These are phyloP conservation scores for Rhizopus delemar DNA, from an alignment of 371 early-diverging fungal genomes.

Conservation along the genomic window DNA sequence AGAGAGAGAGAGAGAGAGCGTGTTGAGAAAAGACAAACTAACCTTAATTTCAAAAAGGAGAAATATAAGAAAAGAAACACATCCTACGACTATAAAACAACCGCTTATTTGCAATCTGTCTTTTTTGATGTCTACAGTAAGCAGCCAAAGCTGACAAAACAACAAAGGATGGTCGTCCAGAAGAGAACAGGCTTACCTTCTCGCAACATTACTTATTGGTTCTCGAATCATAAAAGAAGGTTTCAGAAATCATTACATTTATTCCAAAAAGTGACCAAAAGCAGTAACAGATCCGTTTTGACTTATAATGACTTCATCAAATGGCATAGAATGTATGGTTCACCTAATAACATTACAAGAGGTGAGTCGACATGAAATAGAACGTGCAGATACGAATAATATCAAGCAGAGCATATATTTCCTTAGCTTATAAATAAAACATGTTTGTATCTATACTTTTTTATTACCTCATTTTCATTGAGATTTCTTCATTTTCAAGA, in stretches of 20 bases:
- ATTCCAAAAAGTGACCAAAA: conserved; percentile 12
- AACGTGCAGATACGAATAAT: too few relatives aligned
- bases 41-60: too few relatives aligned
- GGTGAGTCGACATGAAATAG: too few relatives aligned
- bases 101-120: conserved; percentile 22
- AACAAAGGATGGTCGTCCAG: conserved; percentile 28
- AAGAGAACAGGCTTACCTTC: conserved; percentile 36
- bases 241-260: conserved; percentile 14
- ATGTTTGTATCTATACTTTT: too few relatives aligned
- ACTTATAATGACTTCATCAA: conserved; percentile 32
- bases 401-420: too few relatives aligned
- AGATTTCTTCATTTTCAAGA: too few relatives aligned
- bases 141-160: conserved; percentile 31
- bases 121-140: conserved; percentile 24
- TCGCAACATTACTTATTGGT: conserved; percentile 51
- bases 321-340: conserved; percentile 13
- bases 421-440: too few relatives aligned
- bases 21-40: too few relatives aligned
- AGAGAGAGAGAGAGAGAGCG: too few relatives aligned
- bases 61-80: conserved; percentile 8
- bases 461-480: too few relatives aligned
- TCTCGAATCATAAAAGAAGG: conserved; percentile 47
- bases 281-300: conserved; percentile 3
- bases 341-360: background rate
- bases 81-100: conserved; percentile 17